Conservation (phyloP, 1,284 basidiomycete species). For the Trichosporon sp. region DNA sequence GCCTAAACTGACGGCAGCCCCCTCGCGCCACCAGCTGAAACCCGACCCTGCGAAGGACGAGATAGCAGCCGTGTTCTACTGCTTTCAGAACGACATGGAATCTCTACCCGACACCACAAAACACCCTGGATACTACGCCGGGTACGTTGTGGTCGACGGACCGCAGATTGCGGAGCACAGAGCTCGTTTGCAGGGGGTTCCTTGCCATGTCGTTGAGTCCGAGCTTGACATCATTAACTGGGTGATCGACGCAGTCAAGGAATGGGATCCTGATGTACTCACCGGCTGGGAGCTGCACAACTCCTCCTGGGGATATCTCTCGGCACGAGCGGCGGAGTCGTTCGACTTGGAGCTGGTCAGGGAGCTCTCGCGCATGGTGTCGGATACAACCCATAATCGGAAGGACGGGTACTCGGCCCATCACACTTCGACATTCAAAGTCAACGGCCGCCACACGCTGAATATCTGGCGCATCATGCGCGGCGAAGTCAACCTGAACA, state of each 20-base stretch:
- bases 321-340: conserved; percentile 52
- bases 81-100: conserved; percentile 59
- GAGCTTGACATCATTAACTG: conserved; percentile 82
- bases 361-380: conserved; percentile 64
- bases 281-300: conserved; percentile 88
- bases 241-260: conserved; percentile 68
- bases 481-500: conserved; percentile 70
- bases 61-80: conserved; percentile 68
- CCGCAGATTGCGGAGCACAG: conserved; percentile 27
- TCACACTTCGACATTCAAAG: conserved; percentile 76
- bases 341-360: conserved; percentile 52
- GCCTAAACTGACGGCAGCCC: conserved; percentile 9
- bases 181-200: conserved; percentile 47
- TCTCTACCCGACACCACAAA: conserved; percentile 49
- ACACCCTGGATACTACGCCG: conserved; percentile 52
- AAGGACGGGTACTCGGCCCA: conserved; percentile 69
- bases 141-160: conserved; percentile 59
- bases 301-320: conserved; percentile 85
- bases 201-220: conserved; percentile 58
- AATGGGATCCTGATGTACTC: conserved; percentile 85
- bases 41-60: conserved; percentile 70
- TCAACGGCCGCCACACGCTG: conserved; percentile 82
- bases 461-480: conserved; percentile 92
- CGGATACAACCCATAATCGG: conserved; percentile 48
- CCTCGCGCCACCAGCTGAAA: conserved; percentile 55